Evolutionary conservation across 176 grass and related monocot genomes (phyloP).

Genomic region (Oryza punctata): DNA sequence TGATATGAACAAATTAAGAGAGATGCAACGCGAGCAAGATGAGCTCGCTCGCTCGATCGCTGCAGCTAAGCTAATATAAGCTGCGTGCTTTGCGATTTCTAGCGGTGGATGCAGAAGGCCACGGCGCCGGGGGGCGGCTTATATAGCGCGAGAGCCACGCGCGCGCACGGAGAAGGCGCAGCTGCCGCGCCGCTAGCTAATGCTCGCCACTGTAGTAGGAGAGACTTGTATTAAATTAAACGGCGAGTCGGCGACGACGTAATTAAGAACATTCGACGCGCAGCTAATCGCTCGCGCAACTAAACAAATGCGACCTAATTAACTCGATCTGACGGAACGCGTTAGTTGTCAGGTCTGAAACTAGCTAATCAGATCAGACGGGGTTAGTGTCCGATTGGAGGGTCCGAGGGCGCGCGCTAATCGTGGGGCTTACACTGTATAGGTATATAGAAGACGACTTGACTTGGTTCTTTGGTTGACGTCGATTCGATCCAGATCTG

Average conservation of each 20-base stretch:
- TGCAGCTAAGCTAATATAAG: not conserved
- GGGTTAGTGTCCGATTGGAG: no score
- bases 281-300: not conserved
- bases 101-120: not conserved
- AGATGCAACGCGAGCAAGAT: not conserved
- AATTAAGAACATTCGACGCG: not conserved
- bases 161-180: no score
- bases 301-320: not conserved
- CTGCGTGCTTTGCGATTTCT: not conserved
- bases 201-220: no score
- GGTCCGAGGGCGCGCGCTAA: no score
- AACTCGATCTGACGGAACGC: not conserved
- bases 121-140: not conserved
- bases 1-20: no score
- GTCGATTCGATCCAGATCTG: not conserved
- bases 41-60: not conserved
- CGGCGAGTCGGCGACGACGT: no score
- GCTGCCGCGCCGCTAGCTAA: no score
- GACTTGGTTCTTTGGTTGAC: not conserved
- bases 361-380: no score
- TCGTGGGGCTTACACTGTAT: not conserved
- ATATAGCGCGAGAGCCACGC: not conserved
- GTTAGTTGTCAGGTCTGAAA: not conserved
- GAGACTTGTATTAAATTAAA: no score
- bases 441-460: not conserved